Evolutionary conservation across 2,329 filamentous ascomycete genomes (phyloP), one percentile per base, ranked within the genome.

Genomic region (Gliomastix tumulicola): DNA sequence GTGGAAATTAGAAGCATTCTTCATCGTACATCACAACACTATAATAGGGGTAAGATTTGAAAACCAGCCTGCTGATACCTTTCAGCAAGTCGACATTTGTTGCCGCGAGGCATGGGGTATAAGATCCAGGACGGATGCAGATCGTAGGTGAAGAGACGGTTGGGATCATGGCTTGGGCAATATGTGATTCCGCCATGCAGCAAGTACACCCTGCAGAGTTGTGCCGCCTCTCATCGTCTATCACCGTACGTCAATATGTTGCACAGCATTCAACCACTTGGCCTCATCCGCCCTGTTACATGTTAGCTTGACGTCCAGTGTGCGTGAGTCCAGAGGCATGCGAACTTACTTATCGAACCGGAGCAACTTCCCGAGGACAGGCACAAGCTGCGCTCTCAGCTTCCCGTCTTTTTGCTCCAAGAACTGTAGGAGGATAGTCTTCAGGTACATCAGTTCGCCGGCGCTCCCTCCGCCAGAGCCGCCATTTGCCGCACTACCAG

Each of bases 361-460:
- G 52, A 92, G 62, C 53, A 90, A 62, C 70, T 84, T 82, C 21
- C 81, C 82, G 49, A 92, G 57, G 22, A 89, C 84, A 1, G 84
- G 84, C 38, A 92, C 81, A 44, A 90, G 68, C 65, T 88, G 83
- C 44, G 78, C 71, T 49, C 87, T 76, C 48, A 86, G 66, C 63
- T 77, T 84, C 56, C 81, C 84, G 53, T 90, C 85, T 62, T 79
- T 86, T 47, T 86, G 80, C 65, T 89, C 83, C 45, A 92, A 58
- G 56, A 90, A 90, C 57, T 89, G 84, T 45, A 92, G 60, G 47
- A 92, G 59, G 37, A 90, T 84, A 8, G 85, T 88, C 69, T 88
- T 89, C 37, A 90, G 62, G 50, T 92, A 90, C 42, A 78, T 71
- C 25, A 68, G 66, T 41, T 81, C 76, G 6, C 64, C 54, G 4